These are phyloP conservation scores for Stipa capillata DNA, from an alignment of 176 grass and related monocot species.

Conservation along the genomic window DNA sequence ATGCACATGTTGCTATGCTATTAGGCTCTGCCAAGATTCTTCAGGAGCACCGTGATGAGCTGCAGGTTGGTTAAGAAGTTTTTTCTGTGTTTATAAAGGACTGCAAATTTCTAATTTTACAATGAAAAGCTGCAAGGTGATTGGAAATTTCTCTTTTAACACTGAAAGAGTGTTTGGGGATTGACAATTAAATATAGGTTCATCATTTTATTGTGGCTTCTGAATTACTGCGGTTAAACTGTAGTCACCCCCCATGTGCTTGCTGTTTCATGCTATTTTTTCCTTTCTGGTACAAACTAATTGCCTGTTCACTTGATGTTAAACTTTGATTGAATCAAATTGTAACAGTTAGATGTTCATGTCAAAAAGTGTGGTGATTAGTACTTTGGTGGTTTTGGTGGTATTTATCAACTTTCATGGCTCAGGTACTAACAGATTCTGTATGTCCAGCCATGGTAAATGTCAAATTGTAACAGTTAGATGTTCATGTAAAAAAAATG, in stretches of 20 bases:
- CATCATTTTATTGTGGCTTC: background rate
- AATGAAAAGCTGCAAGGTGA: background rate
- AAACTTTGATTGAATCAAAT: background rate
- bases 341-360: background rate
- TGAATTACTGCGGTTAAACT: background rate
- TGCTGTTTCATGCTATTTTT: background rate
- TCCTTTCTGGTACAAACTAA: background rate
- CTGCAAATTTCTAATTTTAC: background rate
- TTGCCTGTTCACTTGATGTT: background rate
- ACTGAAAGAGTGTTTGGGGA: background rate
- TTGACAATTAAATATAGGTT: slow-evolving; percentile 1
- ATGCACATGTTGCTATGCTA: slow-evolving; percentile 79
- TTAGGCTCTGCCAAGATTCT: slow-evolving; percentile 96
- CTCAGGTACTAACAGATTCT: background rate
- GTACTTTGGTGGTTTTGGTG: background rate
- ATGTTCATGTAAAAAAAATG: background rate
- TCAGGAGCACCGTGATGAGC: slow-evolving; percentile 66
- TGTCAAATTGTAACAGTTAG: background rate
- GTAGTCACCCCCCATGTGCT: background rate
- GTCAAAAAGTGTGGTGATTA: background rate
- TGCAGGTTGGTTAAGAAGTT: slow-evolving; percentile 51
- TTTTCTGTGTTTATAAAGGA: background rate
- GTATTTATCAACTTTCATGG: slow-evolving; percentile 3
- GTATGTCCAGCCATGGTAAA: background rate
- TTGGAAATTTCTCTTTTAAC: slow-evolving; percentile 2